These are phyloP conservation scores for Leccinum huronense DNA, from an alignment of 1,284 basidiomycete species.

Conservation along the genomic window DNA sequence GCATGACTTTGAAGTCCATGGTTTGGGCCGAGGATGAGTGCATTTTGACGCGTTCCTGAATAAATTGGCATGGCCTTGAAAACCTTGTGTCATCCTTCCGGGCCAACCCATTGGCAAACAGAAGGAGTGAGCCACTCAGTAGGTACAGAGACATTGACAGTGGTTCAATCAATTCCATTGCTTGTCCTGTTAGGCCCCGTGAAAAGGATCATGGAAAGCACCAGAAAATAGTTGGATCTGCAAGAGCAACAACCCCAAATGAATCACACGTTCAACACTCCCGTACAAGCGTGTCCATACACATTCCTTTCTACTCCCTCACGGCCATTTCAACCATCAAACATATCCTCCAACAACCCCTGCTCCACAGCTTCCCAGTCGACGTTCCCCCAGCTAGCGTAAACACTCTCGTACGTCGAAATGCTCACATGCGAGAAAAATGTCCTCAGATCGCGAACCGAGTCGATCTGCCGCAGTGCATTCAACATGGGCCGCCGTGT, in stretches of 20 bases:
- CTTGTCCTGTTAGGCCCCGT: neutral
- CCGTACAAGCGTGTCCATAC: too few species aligned
- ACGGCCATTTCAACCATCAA: constrained; percentile 57
- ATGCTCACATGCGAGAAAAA: constrained; percentile 91
- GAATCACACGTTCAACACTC: too few species aligned
- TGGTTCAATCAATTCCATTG: too few species aligned
- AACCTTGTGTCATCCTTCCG: too few species aligned
- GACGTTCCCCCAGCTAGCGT: constrained; percentile 71
- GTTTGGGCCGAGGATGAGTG: too few species aligned
- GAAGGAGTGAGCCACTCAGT: neutral
- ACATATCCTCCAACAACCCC: constrained; percentile 81
- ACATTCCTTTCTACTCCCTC: too few species aligned
- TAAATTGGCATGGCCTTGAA: neutral
- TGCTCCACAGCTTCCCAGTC: constrained; percentile 88
- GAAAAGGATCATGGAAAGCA: neutral
- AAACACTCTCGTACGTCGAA: constrained; percentile 86
- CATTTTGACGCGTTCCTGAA: neutral
- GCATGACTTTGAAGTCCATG: neutral
- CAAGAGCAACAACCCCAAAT: neutral
- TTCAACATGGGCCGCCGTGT: constrained; percentile 75
- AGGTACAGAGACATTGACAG: neutral
- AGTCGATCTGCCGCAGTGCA: constrained; percentile 68
- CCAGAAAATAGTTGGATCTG: neutral
- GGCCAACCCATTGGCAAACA: neutral
- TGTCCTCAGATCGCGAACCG: constrained; percentile 75